Conservation (phyloP, 1,284 basidiomycete genomes). For the Ganoderma meredithae region DNA sequence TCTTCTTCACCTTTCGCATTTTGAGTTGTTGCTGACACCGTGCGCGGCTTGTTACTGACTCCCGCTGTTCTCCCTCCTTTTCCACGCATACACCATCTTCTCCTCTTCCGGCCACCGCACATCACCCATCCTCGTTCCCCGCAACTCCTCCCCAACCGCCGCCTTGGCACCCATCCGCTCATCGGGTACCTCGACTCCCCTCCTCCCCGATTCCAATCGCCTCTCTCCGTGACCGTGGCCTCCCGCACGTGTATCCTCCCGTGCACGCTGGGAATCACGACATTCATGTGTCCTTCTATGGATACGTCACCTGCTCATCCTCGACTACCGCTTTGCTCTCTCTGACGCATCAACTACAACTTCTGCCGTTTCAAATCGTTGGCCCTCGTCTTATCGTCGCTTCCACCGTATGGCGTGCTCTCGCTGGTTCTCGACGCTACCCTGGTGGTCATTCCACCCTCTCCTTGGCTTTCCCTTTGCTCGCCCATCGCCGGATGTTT, state of each 20-base stretch:
- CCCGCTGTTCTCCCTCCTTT: constrained; percentile 30
- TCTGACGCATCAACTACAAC: constrained; percentile 11
- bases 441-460: constrained; percentile 24
- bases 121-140: constrained; percentile 26
- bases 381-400: constrained; percentile 27
- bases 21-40: constrained; percentile 30
- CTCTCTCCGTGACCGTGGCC: constrained; percentile 12
- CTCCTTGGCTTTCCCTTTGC: constrained; percentile 19
- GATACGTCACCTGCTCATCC: constrained; percentile 32
- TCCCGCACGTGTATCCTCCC: constrained; percentile 27
- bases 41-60: constrained; percentile 28
- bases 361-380: constrained; percentile 12
- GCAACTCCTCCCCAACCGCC: constrained; percentile 20
- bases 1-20: constrained; percentile 12
- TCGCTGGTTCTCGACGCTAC: constrained; percentile 20
- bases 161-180: constrained; percentile 24
- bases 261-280: constrained; percentile 27
- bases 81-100: constrained; percentile 30
- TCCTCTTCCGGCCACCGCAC: constrained; percentile 26
- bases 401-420: constrained; percentile 29
- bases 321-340: constrained; percentile 19
- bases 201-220: constrained; percentile 19
- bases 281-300: constrained; percentile 30
- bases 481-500: constrained; percentile 30
- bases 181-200: constrained; percentile 26